phyloP scores from a whole-genome alignment of 176 grass and related monocot species.

The Eleusine indica region DNA sequence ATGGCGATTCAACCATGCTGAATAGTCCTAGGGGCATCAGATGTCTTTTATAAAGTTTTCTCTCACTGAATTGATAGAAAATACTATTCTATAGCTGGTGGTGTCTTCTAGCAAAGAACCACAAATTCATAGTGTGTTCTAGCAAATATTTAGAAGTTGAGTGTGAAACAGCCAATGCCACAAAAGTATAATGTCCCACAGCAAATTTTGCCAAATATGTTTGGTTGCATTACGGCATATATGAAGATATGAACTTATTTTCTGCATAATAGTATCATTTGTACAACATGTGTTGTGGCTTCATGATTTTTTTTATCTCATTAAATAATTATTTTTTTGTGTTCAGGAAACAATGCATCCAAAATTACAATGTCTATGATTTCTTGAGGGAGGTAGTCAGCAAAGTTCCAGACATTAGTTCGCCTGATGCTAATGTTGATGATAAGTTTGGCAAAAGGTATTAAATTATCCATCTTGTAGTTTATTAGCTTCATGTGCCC shows the following conservation, averaged over 20 bases:
- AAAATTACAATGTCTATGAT: constrained; percentile 86
- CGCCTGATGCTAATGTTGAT: constrained; percentile 64
- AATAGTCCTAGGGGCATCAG: too few species aligned
- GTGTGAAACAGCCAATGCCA: too few species aligned
- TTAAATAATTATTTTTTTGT: constrained; percentile 29
- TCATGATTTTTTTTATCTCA: constrained; percentile 5
- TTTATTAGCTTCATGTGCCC: constrained; percentile 26
- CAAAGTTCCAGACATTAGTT: constrained; percentile 85
- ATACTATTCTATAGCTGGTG: too few species aligned
- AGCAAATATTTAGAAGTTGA: too few species aligned
- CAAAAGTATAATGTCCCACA: too few species aligned
- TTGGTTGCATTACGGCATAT: not conserved
- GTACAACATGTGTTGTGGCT: constrained; percentile 5
- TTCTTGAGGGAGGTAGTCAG: constrained; percentile 87
- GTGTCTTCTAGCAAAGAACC: too few species aligned
- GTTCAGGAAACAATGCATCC: constrained; percentile 89
- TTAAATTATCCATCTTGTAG: constrained; percentile 22
- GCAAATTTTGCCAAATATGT: too few species aligned
- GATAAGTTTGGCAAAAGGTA: constrained; percentile 67
- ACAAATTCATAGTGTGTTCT: too few species aligned
- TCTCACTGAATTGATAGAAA: too few species aligned
- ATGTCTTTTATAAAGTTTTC: too few species aligned
- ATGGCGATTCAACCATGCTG: too few species aligned
- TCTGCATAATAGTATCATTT: constrained; percentile 7
- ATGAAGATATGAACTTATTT: not conserved